Percentiles rank a stretch among this genome's conserved stretches.
phyloP scores from a whole-genome alignment of 495 filamentous ascomycete species.

The Aeminium ludgeri region DNA sequence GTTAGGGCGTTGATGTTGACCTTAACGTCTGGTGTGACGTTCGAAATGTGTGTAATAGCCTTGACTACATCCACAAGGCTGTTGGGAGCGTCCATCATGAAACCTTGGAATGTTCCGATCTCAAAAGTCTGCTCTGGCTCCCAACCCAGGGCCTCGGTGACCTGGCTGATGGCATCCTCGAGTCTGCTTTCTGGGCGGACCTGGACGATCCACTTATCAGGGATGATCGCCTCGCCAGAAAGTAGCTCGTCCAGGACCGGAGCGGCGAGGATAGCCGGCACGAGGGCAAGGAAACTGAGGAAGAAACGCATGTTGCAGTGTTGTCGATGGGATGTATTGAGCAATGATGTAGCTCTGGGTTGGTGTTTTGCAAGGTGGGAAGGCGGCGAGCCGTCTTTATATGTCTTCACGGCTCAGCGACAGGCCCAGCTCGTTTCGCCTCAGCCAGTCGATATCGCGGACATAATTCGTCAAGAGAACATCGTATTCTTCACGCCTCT shows the following conservation, averaged over 20 bases:
- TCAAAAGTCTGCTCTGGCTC: conserved; percentile 24
- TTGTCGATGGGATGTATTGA: too few relatives aligned
- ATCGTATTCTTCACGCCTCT: too few relatives aligned
- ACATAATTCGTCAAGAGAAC: too few relatives aligned
- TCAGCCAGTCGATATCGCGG: too few relatives aligned
- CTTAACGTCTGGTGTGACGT: conserved; percentile 23
- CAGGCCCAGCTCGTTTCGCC: too few relatives aligned
- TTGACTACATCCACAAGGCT: conserved; percentile 25
- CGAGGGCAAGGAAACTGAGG: background rate
- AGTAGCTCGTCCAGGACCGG: conserved; percentile 10
- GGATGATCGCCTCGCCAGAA: conserved; percentile 23
- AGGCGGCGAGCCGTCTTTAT: too few relatives aligned
- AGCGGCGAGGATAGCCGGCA: conserved; percentile 1
- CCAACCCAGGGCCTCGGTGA: conserved; percentile 13
- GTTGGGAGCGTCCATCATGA: conserved; percentile 23
- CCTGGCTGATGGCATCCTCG: conserved; percentile 16
- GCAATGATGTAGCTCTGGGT: too few relatives aligned
- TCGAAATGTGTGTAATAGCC: conserved; percentile 24
- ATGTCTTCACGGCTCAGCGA: too few relatives aligned
- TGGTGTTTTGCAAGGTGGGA: too few relatives aligned
- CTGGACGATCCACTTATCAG: conserved; percentile 18
- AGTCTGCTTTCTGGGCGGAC: conserved; percentile 9
- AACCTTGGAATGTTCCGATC: conserved; percentile 31
- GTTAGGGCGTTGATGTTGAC: conserved; percentile 9
- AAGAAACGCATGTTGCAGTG: background rate